Evolutionary conservation across 495 filamentous ascomycete genomes (phyloP).

Genomic region (Mytilinidion resinicola): DNA sequence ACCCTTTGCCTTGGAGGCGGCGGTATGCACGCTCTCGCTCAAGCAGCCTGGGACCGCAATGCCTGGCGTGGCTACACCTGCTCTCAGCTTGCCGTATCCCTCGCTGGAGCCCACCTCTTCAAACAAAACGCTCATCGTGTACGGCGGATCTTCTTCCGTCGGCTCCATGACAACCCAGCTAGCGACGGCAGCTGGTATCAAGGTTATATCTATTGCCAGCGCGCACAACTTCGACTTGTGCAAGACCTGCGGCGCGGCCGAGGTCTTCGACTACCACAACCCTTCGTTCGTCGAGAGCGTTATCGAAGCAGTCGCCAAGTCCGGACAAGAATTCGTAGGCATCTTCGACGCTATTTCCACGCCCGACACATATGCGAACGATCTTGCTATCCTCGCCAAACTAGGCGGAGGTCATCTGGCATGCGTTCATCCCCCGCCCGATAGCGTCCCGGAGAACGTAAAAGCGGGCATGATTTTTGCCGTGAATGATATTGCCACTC

Average conservation of each 20-base stretch:
- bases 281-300: conserved; percentile 32
- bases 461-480: conserved; percentile 43
- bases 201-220: conserved; percentile 29
- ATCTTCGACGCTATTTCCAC: conserved; percentile 40
- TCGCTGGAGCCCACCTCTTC: conserved; percentile 24
- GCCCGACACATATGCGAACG: conserved; percentile 28
- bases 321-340: conserved; percentile 32
- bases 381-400: conserved; percentile 35
- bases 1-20: conserved; percentile 35
- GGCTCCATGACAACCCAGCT: conserved; percentile 30
- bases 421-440: conserved; percentile 34
- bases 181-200: conserved; percentile 25
- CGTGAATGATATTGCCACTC: conserved; percentile 40
- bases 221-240: conserved; percentile 31
- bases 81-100: conserved; percentile 35
- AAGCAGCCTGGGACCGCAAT: conserved; percentile 27
- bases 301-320: conserved; percentile 30
- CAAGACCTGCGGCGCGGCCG: conserved; percentile 30
- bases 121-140: conserved; percentile 23
- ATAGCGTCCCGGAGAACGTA: conserved; percentile 36
- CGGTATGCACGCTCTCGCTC: conserved; percentile 33
- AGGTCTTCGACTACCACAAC: conserved; percentile 36
- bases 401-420: conserved; percentile 38
- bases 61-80: conserved; percentile 32
- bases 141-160: conserved; percentile 24